These are phyloP conservation scores for Cnidoscolus chayamansa DNA, from an alignment of 441 rosid genomes.

Conservation along the genomic window DNA sequence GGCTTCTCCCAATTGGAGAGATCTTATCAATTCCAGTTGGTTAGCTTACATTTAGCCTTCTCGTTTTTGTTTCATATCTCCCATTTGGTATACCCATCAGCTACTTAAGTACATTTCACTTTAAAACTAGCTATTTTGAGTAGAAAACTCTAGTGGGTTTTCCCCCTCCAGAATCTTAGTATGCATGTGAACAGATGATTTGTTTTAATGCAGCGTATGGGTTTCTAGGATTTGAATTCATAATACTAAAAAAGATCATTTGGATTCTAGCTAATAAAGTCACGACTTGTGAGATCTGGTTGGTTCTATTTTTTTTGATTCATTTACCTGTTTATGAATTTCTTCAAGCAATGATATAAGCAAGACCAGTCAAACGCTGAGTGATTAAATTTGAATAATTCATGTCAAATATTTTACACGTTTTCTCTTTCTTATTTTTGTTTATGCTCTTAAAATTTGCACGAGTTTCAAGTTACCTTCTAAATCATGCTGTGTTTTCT, in stretches of 20 bases:
- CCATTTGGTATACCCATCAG: neutral
- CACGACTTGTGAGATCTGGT: too few species aligned
- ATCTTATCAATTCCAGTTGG: conserved; percentile 86
- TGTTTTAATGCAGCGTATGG: neutral
- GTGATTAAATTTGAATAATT: neutral
- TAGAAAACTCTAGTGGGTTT: neutral
- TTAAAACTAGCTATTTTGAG: neutral
- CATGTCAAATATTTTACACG: too few species aligned
- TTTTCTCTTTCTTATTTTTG: neutral
- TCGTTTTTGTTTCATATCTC: neutral
- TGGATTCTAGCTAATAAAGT: neutral
- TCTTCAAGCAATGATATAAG: neutral
- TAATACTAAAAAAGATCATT: neutral
- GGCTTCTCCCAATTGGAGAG: conserved; percentile 87
- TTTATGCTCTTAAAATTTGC: neutral
- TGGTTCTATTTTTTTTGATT: too few species aligned
- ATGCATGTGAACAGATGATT: neutral
- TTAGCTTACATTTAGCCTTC: conserved; percentile 24
- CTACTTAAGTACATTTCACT: neutral
- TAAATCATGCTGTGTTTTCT: neutral
- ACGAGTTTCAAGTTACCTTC: neutral
- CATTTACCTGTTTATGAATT: too few species aligned
- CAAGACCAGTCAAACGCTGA: neutral
- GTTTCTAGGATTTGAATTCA: neutral
- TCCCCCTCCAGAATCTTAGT: neutral